Evolutionary conservation across 2,329 filamentous ascomycete species (phyloP), one percentile per base, ranked within the genome.

Genomic region (Paramyrothecium roridum): DNA sequence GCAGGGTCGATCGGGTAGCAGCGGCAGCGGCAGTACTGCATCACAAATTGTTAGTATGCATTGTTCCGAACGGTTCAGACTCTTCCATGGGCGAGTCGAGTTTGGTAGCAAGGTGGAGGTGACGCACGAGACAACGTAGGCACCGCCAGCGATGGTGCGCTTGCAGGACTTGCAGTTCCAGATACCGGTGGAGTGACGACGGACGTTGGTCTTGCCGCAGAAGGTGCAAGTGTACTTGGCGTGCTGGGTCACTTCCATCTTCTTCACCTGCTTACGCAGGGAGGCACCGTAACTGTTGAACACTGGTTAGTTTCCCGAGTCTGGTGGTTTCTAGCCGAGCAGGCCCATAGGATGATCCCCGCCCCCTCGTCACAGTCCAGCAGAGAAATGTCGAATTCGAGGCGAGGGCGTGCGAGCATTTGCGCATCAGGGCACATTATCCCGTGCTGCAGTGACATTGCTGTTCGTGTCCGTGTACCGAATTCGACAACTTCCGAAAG

Each of bases 241-340:
- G 85, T 99, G 95, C 81, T 98, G 95, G 73, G 91, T 90, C 79
- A 98, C 90, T 89, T 98, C 95, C 89, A 97, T 96, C 90, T 97
- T 97, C 91, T 98, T 98, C 76, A 77, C 75, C 71, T 77, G 93
- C 87, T 98, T 98, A 82, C 93, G 91, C 81, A 98, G 91, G 73
- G 95, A 98, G 77, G 95, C 93, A 93, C 93, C 95, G 81, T 96
- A 96, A 86, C 91, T 93, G 69, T 59, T 23, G 21, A 26, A 46
- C 46, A n/a, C 13, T 34, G 26, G 58, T 69, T 63, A 71, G 70
- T 68, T 19, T 48, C 20, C 19, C 20, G 20, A 16, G 3, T 17
- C 48, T 33, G 26, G 33, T 51, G 49, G n/a, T 8, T 30, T 10
- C n/a, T 34, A 43, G 16, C 12, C 37, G n/a, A 17, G 13, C 12